Evolutionary conservation across 2,329 filamentous ascomycete species (phyloP).

Genomic region (Lachnellula arida): DNA sequence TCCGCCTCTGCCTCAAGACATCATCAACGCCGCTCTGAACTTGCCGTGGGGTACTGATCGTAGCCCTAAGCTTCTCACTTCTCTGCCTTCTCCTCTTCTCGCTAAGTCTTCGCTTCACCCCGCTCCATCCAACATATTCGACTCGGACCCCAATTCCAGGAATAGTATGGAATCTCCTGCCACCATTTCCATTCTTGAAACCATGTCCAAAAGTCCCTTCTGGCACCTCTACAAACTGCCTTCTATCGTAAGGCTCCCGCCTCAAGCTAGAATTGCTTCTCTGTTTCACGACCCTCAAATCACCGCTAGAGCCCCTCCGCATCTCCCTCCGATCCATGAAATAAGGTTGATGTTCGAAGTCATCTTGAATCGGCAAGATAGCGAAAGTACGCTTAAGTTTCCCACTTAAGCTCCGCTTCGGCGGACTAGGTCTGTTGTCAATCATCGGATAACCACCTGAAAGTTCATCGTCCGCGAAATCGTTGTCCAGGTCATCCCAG

Average conservation of each 20-base stretch:
- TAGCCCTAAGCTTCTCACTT: conserved; percentile 52
- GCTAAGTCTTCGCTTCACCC: conserved; percentile 50
- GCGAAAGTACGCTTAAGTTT: conserved; percentile 50
- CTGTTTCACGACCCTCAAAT: conserved; percentile 52
- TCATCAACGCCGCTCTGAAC: conserved; percentile 30
- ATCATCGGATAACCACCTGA: conserved; percentile 39
- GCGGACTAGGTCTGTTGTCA: conserved; percentile 43
- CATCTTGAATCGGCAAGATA: conserved; percentile 49
- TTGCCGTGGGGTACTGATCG: conserved; percentile 53
- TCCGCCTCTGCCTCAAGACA: conserved; percentile 22
- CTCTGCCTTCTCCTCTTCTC: conserved; percentile 56
- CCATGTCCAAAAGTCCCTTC: conserved; percentile 25
- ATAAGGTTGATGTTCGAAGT: conserved; percentile 34
- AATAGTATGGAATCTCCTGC: conserved; percentile 23
- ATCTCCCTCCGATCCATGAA: conserved; percentile 53
- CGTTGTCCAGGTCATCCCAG: conserved; percentile 37
- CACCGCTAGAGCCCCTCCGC: conserved; percentile 54
- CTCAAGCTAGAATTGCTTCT: conserved; percentile 39
- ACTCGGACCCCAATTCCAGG: conserved; percentile 40
- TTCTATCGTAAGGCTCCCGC: conserved; percentile 15
- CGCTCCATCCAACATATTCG: conserved; percentile 45
- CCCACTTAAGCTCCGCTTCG: conserved; percentile 45
- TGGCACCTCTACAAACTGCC: conserved; percentile 6
- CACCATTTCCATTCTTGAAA: conserved; percentile 29
- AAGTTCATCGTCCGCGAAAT: conserved; percentile 27